Evolutionary conservation across 2,329 filamentous ascomycete species (phyloP).

Genomic region (Ampelomyces quisqualis): DNA sequence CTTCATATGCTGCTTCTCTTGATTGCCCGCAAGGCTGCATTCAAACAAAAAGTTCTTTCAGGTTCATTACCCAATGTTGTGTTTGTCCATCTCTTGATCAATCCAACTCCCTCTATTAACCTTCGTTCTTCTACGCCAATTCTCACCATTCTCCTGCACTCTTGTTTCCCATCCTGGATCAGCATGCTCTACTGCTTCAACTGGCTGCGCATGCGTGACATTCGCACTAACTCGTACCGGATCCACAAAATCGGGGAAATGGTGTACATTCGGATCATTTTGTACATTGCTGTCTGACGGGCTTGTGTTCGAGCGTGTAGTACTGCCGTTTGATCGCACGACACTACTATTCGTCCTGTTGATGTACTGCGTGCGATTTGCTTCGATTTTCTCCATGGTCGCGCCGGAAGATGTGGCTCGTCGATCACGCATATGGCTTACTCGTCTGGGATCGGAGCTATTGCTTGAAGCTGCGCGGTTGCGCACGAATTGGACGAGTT

Average conservation of each 20-base stretch:
- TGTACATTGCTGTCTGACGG: conserved; percentile 9
- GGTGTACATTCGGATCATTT: conserved; percentile 1
- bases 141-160: conserved; percentile 19
- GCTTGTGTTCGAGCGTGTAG: neutral
- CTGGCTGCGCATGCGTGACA: conserved; percentile 25
- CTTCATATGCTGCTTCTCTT: no score
- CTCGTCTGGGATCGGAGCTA: conserved; percentile 7
- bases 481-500: conserved; percentile 43
- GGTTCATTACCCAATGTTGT: conserved; percentile 26
- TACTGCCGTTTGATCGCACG: neutral
- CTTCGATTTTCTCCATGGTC: conserved; percentile 22
- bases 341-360: neutral
- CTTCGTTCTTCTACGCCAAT: conserved; percentile 22
- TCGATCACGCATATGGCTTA: conserved; percentile 7
- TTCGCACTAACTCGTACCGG: conserved; percentile 20
- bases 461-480: conserved; percentile 22
- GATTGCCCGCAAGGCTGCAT: no score
- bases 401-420: conserved; percentile 13
- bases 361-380: conserved; percentile 4
- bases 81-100: conserved; percentile 39
- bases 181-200: conserved; percentile 1
- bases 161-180: conserved; percentile 16
- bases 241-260: conserved; percentile 37
- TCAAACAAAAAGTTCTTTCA: no score
- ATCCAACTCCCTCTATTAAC: conserved; percentile 30